phyloP scores from a whole-genome alignment of 2,329 filamentous ascomycete genomes.

The Nothophoma quercina region DNA sequence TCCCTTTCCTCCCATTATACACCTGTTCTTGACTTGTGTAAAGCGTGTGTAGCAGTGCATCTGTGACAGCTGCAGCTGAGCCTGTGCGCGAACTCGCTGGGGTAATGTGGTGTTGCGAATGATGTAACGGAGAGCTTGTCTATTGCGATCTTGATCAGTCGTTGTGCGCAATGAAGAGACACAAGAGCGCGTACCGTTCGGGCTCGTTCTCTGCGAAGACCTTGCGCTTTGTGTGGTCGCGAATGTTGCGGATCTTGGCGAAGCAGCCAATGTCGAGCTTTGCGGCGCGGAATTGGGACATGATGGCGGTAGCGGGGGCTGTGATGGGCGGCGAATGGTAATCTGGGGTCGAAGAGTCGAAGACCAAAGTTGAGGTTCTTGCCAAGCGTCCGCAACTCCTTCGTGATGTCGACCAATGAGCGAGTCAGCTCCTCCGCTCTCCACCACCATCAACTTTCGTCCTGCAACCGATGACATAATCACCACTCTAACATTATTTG shows the following conservation, averaged over 20 bases:
- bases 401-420: constrained; percentile 19
- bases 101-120: constrained; percentile 91
- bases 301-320: constrained; percentile 35
- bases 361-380: constrained; percentile 9
- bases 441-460: neutral
- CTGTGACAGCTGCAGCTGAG: constrained; percentile 89
- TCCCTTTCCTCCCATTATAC: constrained; percentile 88
- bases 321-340: constrained; percentile 16
- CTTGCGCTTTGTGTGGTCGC: constrained; percentile 96
- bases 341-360: constrained; percentile 2
- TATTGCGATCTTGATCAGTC: constrained; percentile 47
- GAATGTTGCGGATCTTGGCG: constrained; percentile 84
- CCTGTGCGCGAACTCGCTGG: constrained; percentile 82
- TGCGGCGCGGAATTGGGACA: constrained; percentile 83
- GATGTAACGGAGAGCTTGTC: constrained; percentile 83
- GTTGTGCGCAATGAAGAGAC: constrained; percentile 1
- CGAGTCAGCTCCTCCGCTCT: constrained; percentile 8
- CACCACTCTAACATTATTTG: neutral
- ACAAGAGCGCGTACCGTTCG: constrained; percentile 70
- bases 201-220: constrained; percentile 87
- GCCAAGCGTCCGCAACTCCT: constrained; percentile 23
- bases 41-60: constrained; percentile 96
- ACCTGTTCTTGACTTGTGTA: constrained; percentile 93
- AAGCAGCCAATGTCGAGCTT: constrained; percentile 89
- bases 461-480: neutral